Percentiles rank a stretch among this genome's conserved stretches.
These are phyloP conservation scores for Mycena citricolor DNA, from an alignment of 1,284 basidiomycete species.

Conservation along the genomic window DNA sequence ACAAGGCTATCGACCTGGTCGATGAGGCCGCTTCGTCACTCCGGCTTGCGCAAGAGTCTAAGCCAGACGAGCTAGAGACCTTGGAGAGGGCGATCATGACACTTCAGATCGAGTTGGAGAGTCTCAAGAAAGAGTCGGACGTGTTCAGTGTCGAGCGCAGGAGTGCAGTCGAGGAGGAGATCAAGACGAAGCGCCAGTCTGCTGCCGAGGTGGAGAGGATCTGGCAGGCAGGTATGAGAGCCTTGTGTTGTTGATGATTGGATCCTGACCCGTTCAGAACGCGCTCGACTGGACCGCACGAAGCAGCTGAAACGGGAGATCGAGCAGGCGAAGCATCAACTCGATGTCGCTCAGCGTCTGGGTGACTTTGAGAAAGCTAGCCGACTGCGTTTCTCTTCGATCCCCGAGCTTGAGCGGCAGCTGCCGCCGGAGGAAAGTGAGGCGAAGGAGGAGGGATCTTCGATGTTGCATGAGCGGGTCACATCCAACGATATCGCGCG, in stretches of 20 bases:
- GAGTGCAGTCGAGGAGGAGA: conserved; percentile 62
- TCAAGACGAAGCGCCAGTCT: conserved; percentile 60
- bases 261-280: conserved; percentile 48
- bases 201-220: conserved; percentile 62
- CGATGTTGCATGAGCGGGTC: conserved; percentile 84
- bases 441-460: conserved; percentile 47
- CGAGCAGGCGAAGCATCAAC: conserved; percentile 83
- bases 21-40: conserved; percentile 89
- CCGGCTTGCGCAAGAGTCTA: conserved; percentile 89
- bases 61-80: conserved; percentile 83
- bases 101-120: conserved; percentile 88
- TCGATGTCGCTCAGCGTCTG: conserved; percentile 86
- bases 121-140: conserved; percentile 86
- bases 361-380: conserved; percentile 84
- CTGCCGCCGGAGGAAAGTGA: conserved; percentile 49
- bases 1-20: conserved; percentile 88
- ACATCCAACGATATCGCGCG: conserved; percentile 87
- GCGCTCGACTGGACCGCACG: conserved; percentile 71
- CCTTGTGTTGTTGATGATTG: conserved; percentile 15
- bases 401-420: conserved; percentile 78
- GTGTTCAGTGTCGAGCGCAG: conserved; percentile 76
- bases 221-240: conserved; percentile 65
- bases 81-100: conserved; percentile 85
- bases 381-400: conserved; percentile 78
- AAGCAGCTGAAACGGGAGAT: conserved; percentile 78